A percentile compares a stretch with the other conserved stretches of the same genome.
Evolutionary conservation across 345 rosid genomes (phyloP).

Genomic region (Salix udensis): DNA sequence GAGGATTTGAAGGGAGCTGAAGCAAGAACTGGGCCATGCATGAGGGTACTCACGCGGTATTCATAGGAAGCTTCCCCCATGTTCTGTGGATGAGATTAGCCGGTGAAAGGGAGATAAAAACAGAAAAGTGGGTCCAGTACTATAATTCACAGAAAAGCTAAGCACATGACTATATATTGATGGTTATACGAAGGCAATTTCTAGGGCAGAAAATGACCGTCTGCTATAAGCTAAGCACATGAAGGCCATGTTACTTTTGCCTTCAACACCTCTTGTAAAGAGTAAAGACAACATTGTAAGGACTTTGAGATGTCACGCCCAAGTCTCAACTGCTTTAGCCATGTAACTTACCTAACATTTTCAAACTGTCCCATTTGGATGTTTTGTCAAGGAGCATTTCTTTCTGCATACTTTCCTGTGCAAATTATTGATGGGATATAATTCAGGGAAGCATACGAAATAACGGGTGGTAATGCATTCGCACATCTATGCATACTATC

Average conservation of each 20-base stretch:
- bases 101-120: not conserved
- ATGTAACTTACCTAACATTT: not conserved
- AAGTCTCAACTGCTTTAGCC: not conserved
- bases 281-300: slow-evolving; percentile 1
- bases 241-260: slow-evolving; percentile 26
- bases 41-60: not conserved
- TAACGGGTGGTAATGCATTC: not conserved
- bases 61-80: slow-evolving; percentile 9
- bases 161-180: not conserved
- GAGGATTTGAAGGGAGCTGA: not conserved
- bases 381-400: not conserved
- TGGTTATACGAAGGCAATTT: not conserved
- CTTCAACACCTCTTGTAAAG: not conserved
- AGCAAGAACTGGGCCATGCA: not conserved
- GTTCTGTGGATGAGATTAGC: slow-evolving; percentile 19
- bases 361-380: not conserved
- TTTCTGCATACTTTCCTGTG: not conserved
- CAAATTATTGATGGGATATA: not conserved
- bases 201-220: slow-evolving; percentile 7
- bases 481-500: not conserved
- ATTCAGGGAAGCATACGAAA: not conserved
- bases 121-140: slow-evolving; percentile 14
- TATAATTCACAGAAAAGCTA: slow-evolving; percentile 9
- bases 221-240: not conserved
- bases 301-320: not conserved